phyloP scores from a whole-genome alignment of 257 asterid species.

The Rauvolfia tetraphylla region DNA sequence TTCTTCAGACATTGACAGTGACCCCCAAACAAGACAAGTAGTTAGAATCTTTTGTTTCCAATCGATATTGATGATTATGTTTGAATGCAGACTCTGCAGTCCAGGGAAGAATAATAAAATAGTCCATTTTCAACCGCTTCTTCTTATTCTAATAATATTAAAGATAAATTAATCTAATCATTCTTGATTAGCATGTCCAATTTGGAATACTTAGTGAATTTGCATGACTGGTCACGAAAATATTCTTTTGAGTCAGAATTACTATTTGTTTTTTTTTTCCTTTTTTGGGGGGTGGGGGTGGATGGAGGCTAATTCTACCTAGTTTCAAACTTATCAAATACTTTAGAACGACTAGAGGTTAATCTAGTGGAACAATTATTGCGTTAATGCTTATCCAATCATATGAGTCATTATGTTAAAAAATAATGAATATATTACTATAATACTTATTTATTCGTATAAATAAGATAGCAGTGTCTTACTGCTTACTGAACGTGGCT shows the following conservation, averaged over 20 bases:
- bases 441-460: too few species aligned
- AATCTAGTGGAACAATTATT: background rate
- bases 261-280: too few species aligned
- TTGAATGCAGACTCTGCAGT: background rate
- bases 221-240: background rate
- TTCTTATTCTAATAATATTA: background rate
- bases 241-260: background rate
- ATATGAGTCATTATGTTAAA: too few species aligned
- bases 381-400: background rate
- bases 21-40: conserved; percentile 2
- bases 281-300: background rate
- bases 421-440: too few species aligned
- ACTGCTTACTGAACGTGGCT: too few species aligned
- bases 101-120: background rate
- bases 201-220: background rate
- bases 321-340: background rate
- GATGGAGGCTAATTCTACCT: background rate
- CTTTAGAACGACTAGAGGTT: background rate
- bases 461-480: too few species aligned
- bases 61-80: background rate
- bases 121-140: conserved; percentile 1
- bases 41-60: background rate
- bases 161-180: background rate
- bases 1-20: background rate
- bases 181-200: background rate